Percentiles rank a stretch among this genome's conserved stretches.
phyloP scores from a whole-genome alignment of 805 yeast genomes.

The Spathaspora boniae region DNA sequence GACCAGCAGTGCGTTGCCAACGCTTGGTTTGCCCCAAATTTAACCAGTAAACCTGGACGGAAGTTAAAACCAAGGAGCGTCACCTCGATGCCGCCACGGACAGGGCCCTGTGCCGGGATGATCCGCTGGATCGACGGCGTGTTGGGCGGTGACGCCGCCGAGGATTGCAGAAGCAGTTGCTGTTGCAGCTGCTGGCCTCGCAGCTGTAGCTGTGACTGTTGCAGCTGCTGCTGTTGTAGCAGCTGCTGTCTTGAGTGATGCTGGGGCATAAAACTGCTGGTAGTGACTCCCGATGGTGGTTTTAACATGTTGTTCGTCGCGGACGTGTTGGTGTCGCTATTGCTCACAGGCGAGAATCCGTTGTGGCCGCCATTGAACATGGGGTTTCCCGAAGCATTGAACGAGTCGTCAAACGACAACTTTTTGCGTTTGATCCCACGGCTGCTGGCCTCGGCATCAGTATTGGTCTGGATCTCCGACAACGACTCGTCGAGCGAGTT shows the following conservation, averaged over 20 bases:
- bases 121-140: slow-evolving; percentile 74
- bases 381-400: slow-evolving; percentile 30
- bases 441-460: slow-evolving; percentile 23
- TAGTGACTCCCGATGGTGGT: slow-evolving; percentile 1
- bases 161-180: not conserved
- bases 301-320: slow-evolving; percentile 12
- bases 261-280: slow-evolving; percentile 13
- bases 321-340: slow-evolving; percentile 41
- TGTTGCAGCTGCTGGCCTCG: not conserved
- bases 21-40: slow-evolving; percentile 80
- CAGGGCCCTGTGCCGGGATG: slow-evolving; percentile 94
- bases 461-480: slow-evolving; percentile 47
- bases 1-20: slow-evolving; percentile 95
- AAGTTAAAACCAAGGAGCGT: slow-evolving; percentile 87
- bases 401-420: slow-evolving; percentile 46
- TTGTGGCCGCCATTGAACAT: slow-evolving; percentile 37
- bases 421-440: slow-evolving; percentile 48
- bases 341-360: slow-evolving; percentile 44
- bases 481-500: slow-evolving; percentile 60
- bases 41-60: slow-evolving; percentile 75
- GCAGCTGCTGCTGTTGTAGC: slow-evolving; percentile 8
- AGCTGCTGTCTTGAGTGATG: slow-evolving; percentile 11
- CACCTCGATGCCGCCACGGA: slow-evolving; percentile 94
- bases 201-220: slow-evolving; percentile 4
- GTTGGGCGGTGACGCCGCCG: slow-evolving; percentile 8